Evolutionary conservation across 2,329 filamentous ascomycete genomes (phyloP).

Genomic region (Exophiala sp.): DNA sequence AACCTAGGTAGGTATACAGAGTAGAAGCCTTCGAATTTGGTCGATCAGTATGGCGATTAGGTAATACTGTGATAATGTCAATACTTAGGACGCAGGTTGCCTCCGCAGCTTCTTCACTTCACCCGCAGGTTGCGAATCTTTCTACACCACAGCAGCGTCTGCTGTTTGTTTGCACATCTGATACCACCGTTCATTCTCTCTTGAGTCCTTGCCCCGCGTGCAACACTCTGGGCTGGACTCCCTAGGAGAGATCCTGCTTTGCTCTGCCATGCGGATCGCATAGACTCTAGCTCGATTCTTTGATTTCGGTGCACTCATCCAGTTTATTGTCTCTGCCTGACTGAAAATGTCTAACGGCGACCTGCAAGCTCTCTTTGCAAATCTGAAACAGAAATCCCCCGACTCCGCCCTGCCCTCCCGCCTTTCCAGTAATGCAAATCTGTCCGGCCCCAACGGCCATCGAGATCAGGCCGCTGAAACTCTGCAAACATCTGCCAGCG

Average conservation of each 20-base stretch:
- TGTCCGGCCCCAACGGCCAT: conserved; percentile 6
- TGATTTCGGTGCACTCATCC: not conserved
- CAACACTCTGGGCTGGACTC: conserved; percentile 22
- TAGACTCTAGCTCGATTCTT: no score
- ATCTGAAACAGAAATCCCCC: conserved; percentile 39
- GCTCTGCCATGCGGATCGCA: no score
- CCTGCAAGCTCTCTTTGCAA: conserved; percentile 44
- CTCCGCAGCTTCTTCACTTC: not conserved
- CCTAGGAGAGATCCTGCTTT: not conserved
- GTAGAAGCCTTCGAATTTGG: no score
- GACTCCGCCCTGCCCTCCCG: conserved; percentile 29
- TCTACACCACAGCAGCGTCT: not conserved
- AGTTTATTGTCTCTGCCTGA: conserved; percentile 15
- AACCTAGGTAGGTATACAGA: no score
- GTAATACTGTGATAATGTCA: not conserved
- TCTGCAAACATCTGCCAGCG: conserved; percentile 17
- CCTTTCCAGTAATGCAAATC: conserved; percentile 23
- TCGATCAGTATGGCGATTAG: not conserved
- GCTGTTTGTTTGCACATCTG: conserved; percentile 1
- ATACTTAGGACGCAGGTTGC: conserved; percentile 11
- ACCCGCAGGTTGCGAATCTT: not conserved
- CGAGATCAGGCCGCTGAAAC: conserved; percentile 7
- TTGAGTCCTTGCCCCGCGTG: conserved; percentile 18
- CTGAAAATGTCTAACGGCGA: conserved; percentile 43
- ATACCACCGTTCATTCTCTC: conserved; percentile 13